A percentile compares a stretch with the other conserved stretches of the same genome.
phyloP scores from a whole-genome alignment of 75 land plant genomes.

The Ceratopteris richardii region DNA sequence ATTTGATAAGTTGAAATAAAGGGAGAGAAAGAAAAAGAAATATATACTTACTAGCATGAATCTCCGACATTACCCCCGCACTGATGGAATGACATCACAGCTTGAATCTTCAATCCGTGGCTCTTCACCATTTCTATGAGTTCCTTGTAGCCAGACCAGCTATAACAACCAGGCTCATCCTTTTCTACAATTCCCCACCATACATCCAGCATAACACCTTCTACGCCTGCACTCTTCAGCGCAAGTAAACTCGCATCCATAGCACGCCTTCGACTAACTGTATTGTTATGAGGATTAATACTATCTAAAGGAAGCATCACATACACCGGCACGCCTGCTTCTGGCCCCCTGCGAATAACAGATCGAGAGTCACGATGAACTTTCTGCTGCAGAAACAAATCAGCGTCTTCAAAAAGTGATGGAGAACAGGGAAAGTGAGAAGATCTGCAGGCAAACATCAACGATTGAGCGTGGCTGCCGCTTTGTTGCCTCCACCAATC shows the following conservation, averaged over 20 bases:
- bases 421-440: no score
- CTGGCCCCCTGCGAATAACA: no score
- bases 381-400: no score
- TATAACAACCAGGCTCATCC: conserved; percentile 51
- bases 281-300: conserved; percentile 26
- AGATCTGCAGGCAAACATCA: no score
- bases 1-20: no score
- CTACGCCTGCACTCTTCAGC: conserved; percentile 68
- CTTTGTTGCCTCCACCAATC: no score
- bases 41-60: conserved; percentile 47
- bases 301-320: conserved; percentile 69
- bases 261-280: conserved; percentile 40
- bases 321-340: conserved; percentile 21
- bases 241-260: conserved; percentile 74
- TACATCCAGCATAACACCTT: conserved; percentile 78
- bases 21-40: conserved; percentile 15
- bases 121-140: conserved; percentile 52
- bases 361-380: no score
- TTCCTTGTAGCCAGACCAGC: conserved; percentile 70
- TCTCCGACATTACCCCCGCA: conserved; percentile 92
- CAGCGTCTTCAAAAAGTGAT: no score
- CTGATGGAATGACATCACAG: conserved; percentile 81
- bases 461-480: no score
- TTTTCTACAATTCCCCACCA: conserved; percentile 92
- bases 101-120: conserved; percentile 68